Evolutionary conservation across 2,329 filamentous ascomycete species (phyloP), one percentile per base, ranked within the genome.

Genomic region (Aspergillus sp.): DNA sequence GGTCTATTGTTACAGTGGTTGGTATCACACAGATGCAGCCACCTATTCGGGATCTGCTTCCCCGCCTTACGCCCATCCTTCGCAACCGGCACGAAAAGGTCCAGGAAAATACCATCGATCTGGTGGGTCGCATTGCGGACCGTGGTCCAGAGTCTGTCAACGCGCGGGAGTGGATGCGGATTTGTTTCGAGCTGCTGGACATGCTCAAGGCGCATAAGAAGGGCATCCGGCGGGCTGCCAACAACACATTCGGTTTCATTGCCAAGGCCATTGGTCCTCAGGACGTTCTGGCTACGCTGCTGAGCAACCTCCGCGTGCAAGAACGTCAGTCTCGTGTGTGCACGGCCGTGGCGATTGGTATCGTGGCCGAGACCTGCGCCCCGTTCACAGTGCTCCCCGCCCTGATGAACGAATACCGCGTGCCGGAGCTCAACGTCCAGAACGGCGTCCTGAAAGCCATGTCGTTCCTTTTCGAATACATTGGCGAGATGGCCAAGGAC

Each of bases 191-290:
- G 67, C 71, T 98, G 33, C 77, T 98, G 17, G 91, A 98, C 64
- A 98, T 98, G 91, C 75, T 98, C 52, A 98, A 98, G 65, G 91
- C 91, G 5, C 91, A 98, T 71, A 98, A 98, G 67, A 98, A 98
- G 72, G 93, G 91, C 44, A 98, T 98, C 48, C 83, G 91, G 44
- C 82, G 91, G 60, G 91, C 91, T 14, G 93, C 91, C 49, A 98
- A 98, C 75, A 98, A 98, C 69, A 98, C 91, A 0, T 98, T 98
- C 52, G 91, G 91, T 59, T 98, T 95, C 72, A 98, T 98, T 52
- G 91, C 91, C 57, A 98, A 98, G 66, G 91, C 91, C 39, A 98
- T 98, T 51, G 91, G 91, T 46, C 91, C 91, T 8, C 89, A 96
- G 61, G 91, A 98, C 67, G 91, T 98, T 15, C 69, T 98, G 36